Conservation (phyloP, 1,284 basidiomycete species). For the Lignosus rhinocerotis region DNA sequence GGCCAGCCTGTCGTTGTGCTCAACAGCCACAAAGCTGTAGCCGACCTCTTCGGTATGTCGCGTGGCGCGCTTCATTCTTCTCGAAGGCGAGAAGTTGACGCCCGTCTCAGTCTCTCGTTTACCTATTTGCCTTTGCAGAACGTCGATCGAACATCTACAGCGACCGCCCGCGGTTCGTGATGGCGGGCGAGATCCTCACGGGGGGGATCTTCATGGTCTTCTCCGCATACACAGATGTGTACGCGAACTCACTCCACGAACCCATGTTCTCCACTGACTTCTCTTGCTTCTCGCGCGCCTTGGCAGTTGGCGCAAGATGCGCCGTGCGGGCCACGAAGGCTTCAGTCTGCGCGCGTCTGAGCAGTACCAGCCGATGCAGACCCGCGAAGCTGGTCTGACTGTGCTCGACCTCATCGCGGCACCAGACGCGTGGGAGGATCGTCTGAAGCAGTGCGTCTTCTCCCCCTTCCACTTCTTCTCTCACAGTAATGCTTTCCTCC, state of each 20-base stretch:
- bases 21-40: constrained; percentile 1
- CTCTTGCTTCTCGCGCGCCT: neutral
- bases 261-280: neutral
- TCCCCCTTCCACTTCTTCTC: neutral
- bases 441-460: neutral
- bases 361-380: constrained; percentile 4
- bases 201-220: constrained; percentile 6
- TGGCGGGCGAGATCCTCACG: constrained; percentile 13
- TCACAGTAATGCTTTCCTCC: no score
- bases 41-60: neutral
- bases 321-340: constrained; percentile 11
- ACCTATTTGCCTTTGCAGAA: neutral
- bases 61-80: neutral
- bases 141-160: constrained; percentile 15
- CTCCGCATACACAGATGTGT: constrained; percentile 1
- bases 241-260: neutral
- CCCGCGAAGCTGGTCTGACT: neutral
- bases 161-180: constrained; percentile 17
- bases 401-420: neutral
- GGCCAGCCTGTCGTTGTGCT: neutral
- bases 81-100: neutral
- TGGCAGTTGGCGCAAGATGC: constrained; percentile 13
- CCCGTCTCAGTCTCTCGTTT: neutral
- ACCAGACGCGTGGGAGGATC: neutral
- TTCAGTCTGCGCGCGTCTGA: constrained; percentile 4